Conservation (phyloP, 495 filamentous ascomycete genomes). For the Thermothielavioides terrestris region DNA sequence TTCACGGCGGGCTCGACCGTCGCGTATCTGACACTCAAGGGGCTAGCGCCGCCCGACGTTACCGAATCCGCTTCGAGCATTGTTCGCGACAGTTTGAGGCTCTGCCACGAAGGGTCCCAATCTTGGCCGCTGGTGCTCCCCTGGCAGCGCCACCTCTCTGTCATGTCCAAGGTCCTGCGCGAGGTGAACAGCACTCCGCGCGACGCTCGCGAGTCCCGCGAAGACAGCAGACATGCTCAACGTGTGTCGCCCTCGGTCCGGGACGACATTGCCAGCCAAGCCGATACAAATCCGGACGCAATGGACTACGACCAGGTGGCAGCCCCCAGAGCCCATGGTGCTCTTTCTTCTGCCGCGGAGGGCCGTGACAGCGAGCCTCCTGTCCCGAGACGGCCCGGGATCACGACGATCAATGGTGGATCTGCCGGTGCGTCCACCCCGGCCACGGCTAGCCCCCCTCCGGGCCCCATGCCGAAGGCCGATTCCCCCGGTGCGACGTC, state of each 20-base stretch:
- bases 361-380: conserved; percentile 38
- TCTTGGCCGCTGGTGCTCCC: conserved; percentile 43
- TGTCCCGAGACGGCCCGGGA: conserved; percentile 33
- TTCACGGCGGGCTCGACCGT: conserved; percentile 44
- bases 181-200: conserved; percentile 27
- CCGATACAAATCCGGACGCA: conserved; percentile 35
- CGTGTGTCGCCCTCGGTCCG: conserved; percentile 32
- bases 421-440: conserved; percentile 35
- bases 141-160: conserved; percentile 42
- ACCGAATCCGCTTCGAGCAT: conserved; percentile 39
- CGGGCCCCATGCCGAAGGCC: conserved; percentile 20
- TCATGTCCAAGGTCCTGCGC: conserved; percentile 42
- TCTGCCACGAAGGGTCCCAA: conserved; percentile 40
- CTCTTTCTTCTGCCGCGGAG: conserved; percentile 14
- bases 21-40: conserved; percentile 43
- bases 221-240: conserved; percentile 21
- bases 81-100: conserved; percentile 40
- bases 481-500: conserved; percentile 34
- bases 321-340: conserved; percentile 19
- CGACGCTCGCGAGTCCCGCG: conserved; percentile 15
- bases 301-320: conserved; percentile 39
- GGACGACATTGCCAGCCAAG: conserved; percentile 36
- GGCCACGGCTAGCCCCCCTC: conserved; percentile 35
- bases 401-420: conserved; percentile 45
- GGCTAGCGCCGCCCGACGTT: conserved; percentile 36